Evolutionary conservation across 768 basidiomycete genomes (phyloP).

Genomic region (Phlegmacium glaucopus): DNA sequence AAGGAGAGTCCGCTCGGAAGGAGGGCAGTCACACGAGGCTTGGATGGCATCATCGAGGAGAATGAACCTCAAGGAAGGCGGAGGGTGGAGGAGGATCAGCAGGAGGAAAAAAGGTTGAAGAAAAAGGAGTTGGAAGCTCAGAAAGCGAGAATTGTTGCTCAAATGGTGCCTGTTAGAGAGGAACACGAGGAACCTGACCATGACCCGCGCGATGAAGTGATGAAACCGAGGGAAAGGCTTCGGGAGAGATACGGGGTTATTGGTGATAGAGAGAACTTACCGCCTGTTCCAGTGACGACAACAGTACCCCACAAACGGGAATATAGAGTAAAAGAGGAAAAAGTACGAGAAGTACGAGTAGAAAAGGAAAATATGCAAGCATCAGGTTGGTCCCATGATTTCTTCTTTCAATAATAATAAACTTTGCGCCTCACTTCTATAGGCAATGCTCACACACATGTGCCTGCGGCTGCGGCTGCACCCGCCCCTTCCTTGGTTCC

Average conservation of each 20-base stretch:
- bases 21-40: constrained; percentile 33
- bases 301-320: neutral
- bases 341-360: neutral
- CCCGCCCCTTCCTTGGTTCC: constrained; percentile 13
- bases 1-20: constrained; percentile 54
- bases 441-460: neutral
- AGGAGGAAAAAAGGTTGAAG: constrained; percentile 35
- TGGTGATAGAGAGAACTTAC: constrained; percentile 14
- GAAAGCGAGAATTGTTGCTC: constrained; percentile 90
- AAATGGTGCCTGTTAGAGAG: constrained; percentile 74
- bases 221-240: constrained; percentile 20
- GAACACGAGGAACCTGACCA: constrained; percentile 34
- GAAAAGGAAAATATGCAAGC: constrained; percentile 19
- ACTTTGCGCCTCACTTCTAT: neutral
- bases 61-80: constrained; percentile 26
- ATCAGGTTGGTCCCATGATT: constrained; percentile 1
- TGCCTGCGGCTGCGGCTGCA: constrained; percentile 7
- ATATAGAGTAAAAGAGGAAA: neutral
- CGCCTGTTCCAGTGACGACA: too few relatives aligned
- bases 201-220: constrained; percentile 30
- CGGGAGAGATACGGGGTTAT: constrained; percentile 14
- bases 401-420: too few relatives aligned
- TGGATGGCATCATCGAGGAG: constrained; percentile 42
- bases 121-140: constrained; percentile 84
- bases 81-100: constrained; percentile 30